Percentiles rank a stretch among this genome's conserved stretches.
Conservation (phyloP, 2,329 filamentous ascomycete species). For the Chaetomium sp. region DNA sequence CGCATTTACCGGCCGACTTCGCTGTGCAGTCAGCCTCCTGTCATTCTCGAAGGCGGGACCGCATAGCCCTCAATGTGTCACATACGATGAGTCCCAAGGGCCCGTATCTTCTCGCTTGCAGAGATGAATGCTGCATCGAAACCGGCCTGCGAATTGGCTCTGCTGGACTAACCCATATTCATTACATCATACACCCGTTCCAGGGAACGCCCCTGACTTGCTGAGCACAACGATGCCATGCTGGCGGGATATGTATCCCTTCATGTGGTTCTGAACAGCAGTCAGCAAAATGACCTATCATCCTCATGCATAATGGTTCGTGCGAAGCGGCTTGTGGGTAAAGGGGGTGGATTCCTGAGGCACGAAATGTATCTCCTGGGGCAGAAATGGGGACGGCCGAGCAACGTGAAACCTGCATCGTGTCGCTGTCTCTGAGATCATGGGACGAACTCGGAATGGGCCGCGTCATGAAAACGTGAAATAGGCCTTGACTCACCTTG, state of each 20-base stretch:
- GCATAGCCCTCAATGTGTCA: too few species aligned
- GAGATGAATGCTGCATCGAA: too few species aligned
- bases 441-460: too few species aligned
- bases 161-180: not conserved
- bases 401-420: slow-evolving; percentile 2
- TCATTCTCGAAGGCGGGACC: too few species aligned
- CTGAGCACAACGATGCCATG: slow-evolving; percentile 85
- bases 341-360: slow-evolving; percentile 5
- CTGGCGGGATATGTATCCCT: slow-evolving; percentile 93
- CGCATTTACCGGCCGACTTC: too few species aligned
- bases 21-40: too few species aligned
- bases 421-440: too few species aligned
- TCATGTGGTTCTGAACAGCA: slow-evolving; percentile 71
- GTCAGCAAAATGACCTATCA: slow-evolving; percentile 32
- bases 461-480: too few species aligned
- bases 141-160: not conserved
- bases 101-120: not conserved
- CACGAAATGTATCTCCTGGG: not conserved
- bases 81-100: not conserved
- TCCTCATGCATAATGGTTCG: slow-evolving; percentile 1
- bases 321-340: slow-evolving; percentile 10
- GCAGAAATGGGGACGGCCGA: not conserved
- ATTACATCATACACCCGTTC: slow-evolving; percentile 61
- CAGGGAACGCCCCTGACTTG: slow-evolving; percentile 88
- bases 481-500: slow-evolving; percentile 56